Evolutionary conservation across 1,284 basidiomycete species (phyloP).

Genomic region (Coniferiporia sulphurascens): DNA sequence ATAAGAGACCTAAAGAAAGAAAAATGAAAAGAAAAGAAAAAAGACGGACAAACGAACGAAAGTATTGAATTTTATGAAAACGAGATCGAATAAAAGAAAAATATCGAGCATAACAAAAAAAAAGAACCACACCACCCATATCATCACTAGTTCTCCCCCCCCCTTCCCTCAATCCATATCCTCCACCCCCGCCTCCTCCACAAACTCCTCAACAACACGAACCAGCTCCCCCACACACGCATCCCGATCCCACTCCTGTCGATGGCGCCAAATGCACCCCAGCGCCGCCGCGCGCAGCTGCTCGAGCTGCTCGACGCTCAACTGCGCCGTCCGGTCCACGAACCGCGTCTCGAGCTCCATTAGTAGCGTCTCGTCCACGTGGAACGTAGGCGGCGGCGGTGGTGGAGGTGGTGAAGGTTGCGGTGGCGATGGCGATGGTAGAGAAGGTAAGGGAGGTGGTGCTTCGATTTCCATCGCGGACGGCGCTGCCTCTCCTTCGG

Average conservation of each 20-base stretch:
- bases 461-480: conserved; percentile 50
- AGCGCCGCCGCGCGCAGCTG: conserved; percentile 86
- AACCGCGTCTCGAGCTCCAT: conserved; percentile 43
- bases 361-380: conserved; percentile 46
- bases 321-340: conserved; percentile 44
- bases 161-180: conserved; percentile 8
- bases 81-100: background rate
- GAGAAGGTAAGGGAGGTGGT: too few species aligned
- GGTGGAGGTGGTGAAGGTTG: conserved; percentile 13
- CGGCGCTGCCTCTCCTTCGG: conserved; percentile 24
- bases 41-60: background rate
- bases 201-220: conserved; percentile 51
- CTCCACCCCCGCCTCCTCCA: conserved; percentile 46
- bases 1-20: background rate
- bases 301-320: conserved; percentile 88
- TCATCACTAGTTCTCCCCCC: too few species aligned
- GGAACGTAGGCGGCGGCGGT: conserved; percentile 66
- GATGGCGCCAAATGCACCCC: conserved; percentile 74
- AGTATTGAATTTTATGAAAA: background rate
- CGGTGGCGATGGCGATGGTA: conserved; percentile 24
- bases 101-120: background rate
- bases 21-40: background rate
- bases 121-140: background rate
- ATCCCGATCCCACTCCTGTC: conserved; percentile 81
- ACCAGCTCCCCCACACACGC: conserved; percentile 56